phyloP scores from a whole-genome alignment of 2,329 filamentous ascomycete genomes.

The Lasiodiplodia sp. region DNA sequence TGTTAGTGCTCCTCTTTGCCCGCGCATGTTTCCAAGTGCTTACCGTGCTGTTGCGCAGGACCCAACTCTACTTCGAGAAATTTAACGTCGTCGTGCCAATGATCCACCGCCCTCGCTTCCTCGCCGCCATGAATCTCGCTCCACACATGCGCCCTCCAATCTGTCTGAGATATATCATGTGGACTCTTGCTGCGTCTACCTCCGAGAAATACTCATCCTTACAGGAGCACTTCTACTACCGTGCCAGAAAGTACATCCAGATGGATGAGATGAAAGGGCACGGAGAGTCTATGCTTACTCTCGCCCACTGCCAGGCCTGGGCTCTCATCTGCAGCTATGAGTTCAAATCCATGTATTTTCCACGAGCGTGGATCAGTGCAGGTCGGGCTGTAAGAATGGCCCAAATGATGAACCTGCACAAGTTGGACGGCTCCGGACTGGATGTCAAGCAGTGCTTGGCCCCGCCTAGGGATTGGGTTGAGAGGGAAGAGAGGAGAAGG shows the following conservation, averaged over 20 bases:
- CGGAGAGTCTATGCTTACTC: slow-evolving; percentile 85
- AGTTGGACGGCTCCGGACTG: slow-evolving; percentile 79
- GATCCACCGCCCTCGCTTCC: slow-evolving; percentile 86
- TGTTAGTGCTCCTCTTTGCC: slow-evolving; percentile 59
- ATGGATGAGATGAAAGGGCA: slow-evolving; percentile 90
- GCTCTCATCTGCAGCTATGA: slow-evolving; percentile 82
- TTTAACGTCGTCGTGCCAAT: slow-evolving; percentile 85
- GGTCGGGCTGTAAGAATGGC: slow-evolving; percentile 80
- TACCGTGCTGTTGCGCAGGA: slow-evolving; percentile 54
- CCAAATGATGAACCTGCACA: slow-evolving; percentile 92
- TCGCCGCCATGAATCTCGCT: slow-evolving; percentile 88
- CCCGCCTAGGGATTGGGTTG: slow-evolving; percentile 89
- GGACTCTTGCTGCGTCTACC: slow-evolving; percentile 88
- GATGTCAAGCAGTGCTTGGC: slow-evolving; percentile 94
- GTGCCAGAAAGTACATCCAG: slow-evolving; percentile 89
- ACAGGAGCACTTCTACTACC: slow-evolving; percentile 87
- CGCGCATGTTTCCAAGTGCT: background rate
- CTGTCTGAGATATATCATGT: slow-evolving; percentile 91
- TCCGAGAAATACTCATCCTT: slow-evolving; percentile 81
- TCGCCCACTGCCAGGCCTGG: slow-evolving; percentile 88
- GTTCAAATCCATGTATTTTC: slow-evolving; percentile 98
- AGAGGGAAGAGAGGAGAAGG: slow-evolving; percentile 86
- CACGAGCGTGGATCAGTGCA: slow-evolving; percentile 91
- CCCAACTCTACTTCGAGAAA: slow-evolving; percentile 89
- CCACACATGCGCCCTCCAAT: slow-evolving; percentile 86